Conservation (phyloP, 345 rosid genomes). For the Ricinus communis region DNA sequence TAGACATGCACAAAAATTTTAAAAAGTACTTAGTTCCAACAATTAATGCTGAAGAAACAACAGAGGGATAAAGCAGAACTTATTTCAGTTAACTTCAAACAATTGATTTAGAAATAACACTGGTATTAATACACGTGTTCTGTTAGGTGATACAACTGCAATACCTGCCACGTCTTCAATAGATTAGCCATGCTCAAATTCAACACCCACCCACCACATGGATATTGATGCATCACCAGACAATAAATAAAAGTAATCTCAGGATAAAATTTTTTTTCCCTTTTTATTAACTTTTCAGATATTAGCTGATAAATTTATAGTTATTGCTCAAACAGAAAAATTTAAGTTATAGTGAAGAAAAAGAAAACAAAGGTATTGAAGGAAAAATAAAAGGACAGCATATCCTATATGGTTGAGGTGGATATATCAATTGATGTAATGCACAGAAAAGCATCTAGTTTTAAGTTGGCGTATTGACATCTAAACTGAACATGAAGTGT, state of each 20-base stretch:
- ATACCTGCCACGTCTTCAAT: constrained; percentile 17
- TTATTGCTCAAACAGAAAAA: background rate
- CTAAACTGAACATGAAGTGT: background rate
- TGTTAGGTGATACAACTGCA: constrained; percentile 1
- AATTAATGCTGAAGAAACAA: constrained; percentile 1
- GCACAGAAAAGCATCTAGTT: constrained; percentile 1
- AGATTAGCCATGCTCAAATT: constrained; percentile 14
- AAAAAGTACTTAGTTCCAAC: background rate
- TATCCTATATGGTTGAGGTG: background rate
- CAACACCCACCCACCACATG: constrained; percentile 25
- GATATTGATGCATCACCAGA: constrained; percentile 23
- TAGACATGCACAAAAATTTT: background rate
- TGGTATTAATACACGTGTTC: background rate
- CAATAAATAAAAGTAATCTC: constrained; percentile 1
- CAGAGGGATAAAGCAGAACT: background rate
- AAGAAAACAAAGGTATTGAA: background rate
- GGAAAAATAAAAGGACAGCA: background rate
- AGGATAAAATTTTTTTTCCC: constrained; percentile 10
- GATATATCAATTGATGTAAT: background rate
- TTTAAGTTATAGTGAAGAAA: background rate
- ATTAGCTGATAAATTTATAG: background rate
- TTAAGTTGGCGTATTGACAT: background rate
- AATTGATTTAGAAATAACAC: constrained; percentile 6
- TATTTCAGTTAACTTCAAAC: background rate
- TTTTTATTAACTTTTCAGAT: background rate